Evolutionary conservation across 2,329 filamentous ascomycete genomes (phyloP).

Genomic region (Achaetomium macrosporum): DNA sequence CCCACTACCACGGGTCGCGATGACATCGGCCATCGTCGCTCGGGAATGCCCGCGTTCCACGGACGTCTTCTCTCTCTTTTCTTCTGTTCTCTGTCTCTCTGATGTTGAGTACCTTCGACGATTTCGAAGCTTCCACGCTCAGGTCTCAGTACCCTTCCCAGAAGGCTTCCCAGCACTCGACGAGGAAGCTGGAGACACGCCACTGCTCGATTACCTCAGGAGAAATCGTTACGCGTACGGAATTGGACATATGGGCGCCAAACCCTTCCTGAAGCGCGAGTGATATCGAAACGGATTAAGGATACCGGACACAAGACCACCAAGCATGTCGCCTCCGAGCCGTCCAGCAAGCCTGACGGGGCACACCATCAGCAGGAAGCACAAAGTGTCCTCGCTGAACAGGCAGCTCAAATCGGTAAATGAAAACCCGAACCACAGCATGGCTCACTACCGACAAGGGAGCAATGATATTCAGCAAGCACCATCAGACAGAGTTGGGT

Average conservation of each 20-base stretch:
- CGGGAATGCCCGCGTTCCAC: constrained; percentile 8
- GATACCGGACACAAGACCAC: neutral
- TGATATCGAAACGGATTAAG: too few relatives aligned
- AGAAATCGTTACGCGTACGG: too few relatives aligned
- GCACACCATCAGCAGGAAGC: constrained; percentile 2
- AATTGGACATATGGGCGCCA: too few relatives aligned
- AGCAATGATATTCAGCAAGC: too few relatives aligned
- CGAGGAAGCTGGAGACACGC: too few relatives aligned
- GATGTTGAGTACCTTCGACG: neutral
- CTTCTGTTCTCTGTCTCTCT: neutral
- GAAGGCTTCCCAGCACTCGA: neutral
- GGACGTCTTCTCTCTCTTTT: constrained; percentile 1
- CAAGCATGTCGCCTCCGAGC: neutral
- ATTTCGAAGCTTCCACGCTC: neutral
- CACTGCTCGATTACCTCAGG: too few relatives aligned
- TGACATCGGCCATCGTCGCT: neutral
- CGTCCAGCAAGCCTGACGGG: neutral
- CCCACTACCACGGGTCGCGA: constrained; percentile 1
- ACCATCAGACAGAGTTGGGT: neutral
- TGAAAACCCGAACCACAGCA: neutral
- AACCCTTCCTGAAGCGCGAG: too few relatives aligned
- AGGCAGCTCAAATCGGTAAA: neutral
- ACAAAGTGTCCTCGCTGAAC: neutral
- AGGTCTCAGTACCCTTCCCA: neutral
- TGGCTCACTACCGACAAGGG: too few relatives aligned